A percentile compares a stretch with the other conserved stretches of the same genome.
phyloP scores from a whole-genome alignment of 2,329 filamentous ascomycete genomes.

The Claviceps humidiphila region DNA sequence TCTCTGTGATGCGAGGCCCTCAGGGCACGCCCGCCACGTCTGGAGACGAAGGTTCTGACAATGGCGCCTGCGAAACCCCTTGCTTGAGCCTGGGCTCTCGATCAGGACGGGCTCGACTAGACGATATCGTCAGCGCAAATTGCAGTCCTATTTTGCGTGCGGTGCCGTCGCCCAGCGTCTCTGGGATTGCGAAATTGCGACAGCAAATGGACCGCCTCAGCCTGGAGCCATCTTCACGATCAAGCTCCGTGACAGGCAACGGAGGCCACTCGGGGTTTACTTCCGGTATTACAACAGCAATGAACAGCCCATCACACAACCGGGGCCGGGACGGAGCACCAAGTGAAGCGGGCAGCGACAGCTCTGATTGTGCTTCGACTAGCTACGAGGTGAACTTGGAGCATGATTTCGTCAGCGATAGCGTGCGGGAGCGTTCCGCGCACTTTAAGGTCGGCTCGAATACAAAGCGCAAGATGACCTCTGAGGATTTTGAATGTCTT shows the following conservation, averaged over 20 bases:
- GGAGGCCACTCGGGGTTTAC: conserved; percentile 25
- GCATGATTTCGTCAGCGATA: conserved; percentile 69
- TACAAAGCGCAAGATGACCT: conserved; percentile 68
- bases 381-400: conserved; percentile 79
- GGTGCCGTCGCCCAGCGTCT: conserved; percentile 40
- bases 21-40: conserved; percentile 39
- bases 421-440: conserved; percentile 31
- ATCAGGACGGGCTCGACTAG: conserved; percentile 29
- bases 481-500: conserved; percentile 78
- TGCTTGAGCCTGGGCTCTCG: conserved; percentile 19
- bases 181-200: conserved; percentile 73
- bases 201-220: conserved; percentile 68
- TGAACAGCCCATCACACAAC: conserved; percentile 41
- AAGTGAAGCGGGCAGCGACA: conserved; percentile 39
- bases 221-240: conserved; percentile 43
- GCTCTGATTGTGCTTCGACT: conserved; percentile 54
- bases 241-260: conserved; percentile 41
- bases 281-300: conserved; percentile 35
- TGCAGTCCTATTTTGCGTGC: conserved; percentile 47
- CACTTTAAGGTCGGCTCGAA: conserved; percentile 41
- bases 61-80: conserved; percentile 25
- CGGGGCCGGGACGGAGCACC: conserved; percentile 44
- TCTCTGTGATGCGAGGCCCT: conserved; percentile 44
- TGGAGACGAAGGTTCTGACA: conserved; percentile 45
- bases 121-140: conserved; percentile 48